Evolutionary conservation across 768 basidiomycete genomes (phyloP).

Genomic region (Podaxis rugospora): DNA sequence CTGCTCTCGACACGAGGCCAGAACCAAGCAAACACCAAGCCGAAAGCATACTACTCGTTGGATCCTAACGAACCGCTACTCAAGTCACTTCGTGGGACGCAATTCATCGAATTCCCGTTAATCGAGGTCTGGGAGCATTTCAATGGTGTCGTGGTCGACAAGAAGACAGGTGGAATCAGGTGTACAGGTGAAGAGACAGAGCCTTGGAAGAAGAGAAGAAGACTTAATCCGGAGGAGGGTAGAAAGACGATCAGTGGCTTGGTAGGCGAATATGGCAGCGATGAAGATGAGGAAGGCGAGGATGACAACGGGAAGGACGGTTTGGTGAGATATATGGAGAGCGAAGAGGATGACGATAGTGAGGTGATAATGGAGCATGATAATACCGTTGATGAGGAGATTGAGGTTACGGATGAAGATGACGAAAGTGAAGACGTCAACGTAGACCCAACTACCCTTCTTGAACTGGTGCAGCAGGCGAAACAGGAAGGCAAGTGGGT

Average conservation of each 20-base stretch:
- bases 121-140: constrained; percentile 78
- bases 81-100: constrained; percentile 47
- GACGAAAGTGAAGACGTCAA: constrained; percentile 19
- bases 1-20: constrained; percentile 12
- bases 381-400: constrained; percentile 52
- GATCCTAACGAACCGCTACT: constrained; percentile 45
- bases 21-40: constrained; percentile 14
- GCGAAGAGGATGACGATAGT: constrained; percentile 34
- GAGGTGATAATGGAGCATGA: constrained; percentile 28
- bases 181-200: constrained; percentile 31
- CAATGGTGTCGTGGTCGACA: constrained; percentile 53
- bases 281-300: constrained; percentile 29
- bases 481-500: constrained; percentile 16
- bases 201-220: constrained; percentile 49
- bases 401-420: constrained; percentile 41
- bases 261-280: constrained; percentile 44
- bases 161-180: constrained; percentile 30
- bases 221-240: constrained; percentile 46
- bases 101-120: constrained; percentile 82
- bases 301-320: constrained; percentile 22
- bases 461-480: constrained; percentile 13
- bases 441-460: constrained; percentile 14
- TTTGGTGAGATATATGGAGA: constrained; percentile 44
- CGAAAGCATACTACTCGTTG: constrained; percentile 50
- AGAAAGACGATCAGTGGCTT: constrained; percentile 48